Evolutionary conservation across 768 basidiomycete species (phyloP).

Genomic region (Termitomyces sp.): DNA sequence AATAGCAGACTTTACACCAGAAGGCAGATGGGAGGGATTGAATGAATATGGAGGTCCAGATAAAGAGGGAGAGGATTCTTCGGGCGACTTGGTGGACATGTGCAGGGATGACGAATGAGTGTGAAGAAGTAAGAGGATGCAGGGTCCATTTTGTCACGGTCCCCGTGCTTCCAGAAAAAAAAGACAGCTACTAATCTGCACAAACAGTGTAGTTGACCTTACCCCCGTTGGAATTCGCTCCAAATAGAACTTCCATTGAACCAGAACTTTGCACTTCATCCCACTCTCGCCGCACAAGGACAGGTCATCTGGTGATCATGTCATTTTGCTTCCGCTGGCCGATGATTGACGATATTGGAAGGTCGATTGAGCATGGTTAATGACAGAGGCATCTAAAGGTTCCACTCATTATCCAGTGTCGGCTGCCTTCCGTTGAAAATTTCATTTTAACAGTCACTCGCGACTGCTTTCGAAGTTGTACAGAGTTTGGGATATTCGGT

Average conservation of each 20-base stretch:
- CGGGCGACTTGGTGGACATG: not conserved
- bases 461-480: not conserved
- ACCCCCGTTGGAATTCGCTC: not conserved
- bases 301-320: not conserved
- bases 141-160: not conserved
- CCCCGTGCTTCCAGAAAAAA: not conserved
- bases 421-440: not conserved
- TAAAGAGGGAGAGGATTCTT: not conserved
- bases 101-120: not conserved
- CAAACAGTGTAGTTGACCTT: not conserved
- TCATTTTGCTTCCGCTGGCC: not conserved
- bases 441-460: not conserved
- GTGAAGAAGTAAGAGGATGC: not conserved
- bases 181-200: not conserved
- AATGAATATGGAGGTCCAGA: not conserved
- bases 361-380: not conserved
- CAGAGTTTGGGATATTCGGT: not conserved
- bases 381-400: not conserved
- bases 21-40: not conserved
- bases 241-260: not conserved
- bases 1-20: not conserved
- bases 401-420: not conserved
- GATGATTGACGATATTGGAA: not conserved
- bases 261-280: not conserved
- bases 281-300: not conserved